These are phyloP conservation scores for Candida hispaniensis DNA, from an alignment of 805 yeast species.

Conservation along the genomic window DNA sequence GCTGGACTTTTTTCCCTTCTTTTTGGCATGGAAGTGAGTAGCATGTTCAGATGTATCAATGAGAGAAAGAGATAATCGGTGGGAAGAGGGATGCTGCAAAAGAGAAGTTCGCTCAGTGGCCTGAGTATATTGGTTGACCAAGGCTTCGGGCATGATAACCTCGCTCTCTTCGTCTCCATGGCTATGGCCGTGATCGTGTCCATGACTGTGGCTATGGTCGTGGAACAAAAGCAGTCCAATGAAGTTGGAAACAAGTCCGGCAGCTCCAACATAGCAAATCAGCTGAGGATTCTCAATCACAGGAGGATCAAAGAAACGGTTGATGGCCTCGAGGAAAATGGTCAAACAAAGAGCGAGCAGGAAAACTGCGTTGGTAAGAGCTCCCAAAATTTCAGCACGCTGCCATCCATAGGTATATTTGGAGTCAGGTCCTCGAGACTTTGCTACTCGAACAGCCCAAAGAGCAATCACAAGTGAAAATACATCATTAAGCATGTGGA, in stretches of 20 bases:
- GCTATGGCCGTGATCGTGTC: conserved; percentile 27
- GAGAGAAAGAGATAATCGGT: conserved; percentile 17
- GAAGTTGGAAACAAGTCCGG: conserved; percentile 73
- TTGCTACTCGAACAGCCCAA: conserved; percentile 93
- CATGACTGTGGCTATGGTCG: conserved; percentile 56
- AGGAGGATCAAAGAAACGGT: conserved; percentile 74
- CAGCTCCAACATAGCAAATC: conserved; percentile 68
- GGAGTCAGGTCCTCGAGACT: conserved; percentile 68
- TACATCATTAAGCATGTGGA: conserved; percentile 95
- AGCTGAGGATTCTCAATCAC: conserved; percentile 72
- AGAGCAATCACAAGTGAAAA: conserved; percentile 80
- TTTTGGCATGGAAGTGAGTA: conserved; percentile 27
- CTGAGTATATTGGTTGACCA: conserved; percentile 7
- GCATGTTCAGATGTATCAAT: conserved; percentile 21
- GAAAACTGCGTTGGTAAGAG: conserved; percentile 87
- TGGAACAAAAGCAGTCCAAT: conserved; percentile 82
- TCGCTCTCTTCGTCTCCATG: conserved; percentile 19
- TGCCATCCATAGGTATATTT: conserved; percentile 96
- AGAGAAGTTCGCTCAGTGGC: conserved; percentile 18
- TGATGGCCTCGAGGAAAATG: conserved; percentile 84
- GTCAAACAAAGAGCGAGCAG: conserved; percentile 85
- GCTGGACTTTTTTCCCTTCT: conserved; percentile 20
- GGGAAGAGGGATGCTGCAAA: conserved; percentile 11
- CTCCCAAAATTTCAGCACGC: conserved; percentile 94
- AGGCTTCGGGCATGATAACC: conserved; percentile 1